A percentile compares a stretch with the other conserved stretches of the same genome.
Conservation (phyloP, 2,329 filamentous ascomycete species). For the Venturia effusa region DNA sequence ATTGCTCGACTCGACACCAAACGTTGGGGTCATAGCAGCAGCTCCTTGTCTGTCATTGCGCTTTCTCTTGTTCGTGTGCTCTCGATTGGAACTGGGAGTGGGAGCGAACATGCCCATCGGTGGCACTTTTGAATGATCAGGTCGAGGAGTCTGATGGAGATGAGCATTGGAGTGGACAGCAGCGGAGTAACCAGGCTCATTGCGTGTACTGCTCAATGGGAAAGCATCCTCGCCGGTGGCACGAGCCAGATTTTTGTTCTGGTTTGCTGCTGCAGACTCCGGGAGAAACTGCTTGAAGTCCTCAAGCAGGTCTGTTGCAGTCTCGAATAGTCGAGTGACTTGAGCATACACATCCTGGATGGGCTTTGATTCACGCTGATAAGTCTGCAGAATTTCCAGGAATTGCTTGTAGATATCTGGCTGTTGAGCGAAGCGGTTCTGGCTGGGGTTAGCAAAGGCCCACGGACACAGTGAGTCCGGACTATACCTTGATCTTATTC, state of each 20-base stretch:
- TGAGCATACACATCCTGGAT: slow-evolving; percentile 98
- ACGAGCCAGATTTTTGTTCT: slow-evolving; percentile 42
- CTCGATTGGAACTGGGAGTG: slow-evolving; percentile 70
- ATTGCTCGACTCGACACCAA: neutral
- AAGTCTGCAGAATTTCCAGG: slow-evolving; percentile 93
- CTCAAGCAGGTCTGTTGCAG: slow-evolving; percentile 86
- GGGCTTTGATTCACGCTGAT: slow-evolving; percentile 93
- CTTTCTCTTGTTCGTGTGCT: slow-evolving; percentile 61
- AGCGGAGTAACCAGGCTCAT: slow-evolving; percentile 31
- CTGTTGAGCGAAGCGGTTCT: slow-evolving; percentile 95
- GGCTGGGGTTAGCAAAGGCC: neutral
- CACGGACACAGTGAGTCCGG: neutral
- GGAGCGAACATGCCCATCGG: slow-evolving; percentile 92
- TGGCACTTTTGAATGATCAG: slow-evolving; percentile 50
- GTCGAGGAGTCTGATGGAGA: slow-evolving; percentile 34
- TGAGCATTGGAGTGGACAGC: slow-evolving; percentile 31
- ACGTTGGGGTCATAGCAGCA: slow-evolving; percentile 16
- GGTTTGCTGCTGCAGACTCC: slow-evolving; percentile 67
- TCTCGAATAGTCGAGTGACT: slow-evolving; percentile 87
- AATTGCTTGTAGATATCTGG: slow-evolving; percentile 99
- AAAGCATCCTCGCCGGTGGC: slow-evolving; percentile 53
- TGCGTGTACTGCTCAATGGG: slow-evolving; percentile 50
- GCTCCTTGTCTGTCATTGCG: slow-evolving; percentile 51
- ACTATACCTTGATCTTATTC: slow-evolving; percentile 92
- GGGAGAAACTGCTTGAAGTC: slow-evolving; percentile 98